Base-by-base conservation (phyloP, 1,284 basidiomycete genomes). In the Ceratobasidium papillatum region DNA sequence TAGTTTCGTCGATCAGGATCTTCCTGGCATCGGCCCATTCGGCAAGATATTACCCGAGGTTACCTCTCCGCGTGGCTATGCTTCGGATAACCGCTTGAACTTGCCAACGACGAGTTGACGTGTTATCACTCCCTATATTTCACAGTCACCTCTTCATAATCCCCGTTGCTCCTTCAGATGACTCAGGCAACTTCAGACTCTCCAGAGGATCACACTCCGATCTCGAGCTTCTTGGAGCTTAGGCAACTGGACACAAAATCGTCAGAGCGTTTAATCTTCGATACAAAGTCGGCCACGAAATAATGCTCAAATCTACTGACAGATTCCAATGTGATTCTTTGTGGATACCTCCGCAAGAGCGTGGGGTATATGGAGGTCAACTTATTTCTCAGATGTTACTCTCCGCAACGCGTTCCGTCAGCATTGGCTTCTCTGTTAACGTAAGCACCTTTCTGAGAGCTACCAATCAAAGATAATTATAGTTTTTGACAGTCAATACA, bases 291-390 rank as follows among this genome's bases (percentile, higher is more conserved):
- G 32, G 17, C 22, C 30, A 30, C 12, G 8, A 22, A 27, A 14
- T 25, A 30, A 4, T 3, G 12, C 8, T 9, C 4, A 9, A 30
- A 8, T 45, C 3, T 30, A 25, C 2, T 11, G 34, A 32, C 25
- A 76, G 75, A 22, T 94, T 90, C 80, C 88, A 91, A 36, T 93
- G 91, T 0, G 90, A 88, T 78, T 88, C 88, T 0, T 85, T 96
- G 0, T 93, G 89, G 86, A 77, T 89, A 17, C 94, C 93, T 0
- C 80, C 82, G 11, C 84, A 86, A 22, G 87, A 88, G 25, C 86
- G 94, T 75, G 94, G 94, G 30, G 94, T 94, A 3, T 96, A 94
- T 78, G 95, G 95, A 69, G 95, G 95, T 77, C 92, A 94, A 81
- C 74, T 77, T 75, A 95, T 97, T 78, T 94, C 91, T 11, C 94